Evolutionary conservation across 306 rosid genomes (phyloP), one percentile per base, ranked within the genome.

Genomic region (Amphicarpaea edgeworthii): DNA sequence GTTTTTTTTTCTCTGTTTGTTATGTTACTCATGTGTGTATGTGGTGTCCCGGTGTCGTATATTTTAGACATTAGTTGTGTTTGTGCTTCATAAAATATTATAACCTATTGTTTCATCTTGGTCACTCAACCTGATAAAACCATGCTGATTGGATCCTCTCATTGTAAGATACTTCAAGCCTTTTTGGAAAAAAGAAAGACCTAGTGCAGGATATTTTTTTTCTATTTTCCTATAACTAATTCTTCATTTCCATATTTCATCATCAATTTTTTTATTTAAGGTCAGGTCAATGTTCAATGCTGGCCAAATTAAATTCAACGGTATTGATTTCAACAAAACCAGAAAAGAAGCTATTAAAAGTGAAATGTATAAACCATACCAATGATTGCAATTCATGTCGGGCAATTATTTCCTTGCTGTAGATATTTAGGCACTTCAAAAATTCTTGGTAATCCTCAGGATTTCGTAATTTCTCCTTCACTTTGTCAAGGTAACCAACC

Each of bases 391-490:
- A 81, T 74, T 96, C 99, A 47, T 88, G 73, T 63, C 90, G 86
- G 15, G 96, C 89, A 77, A 96, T 96, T 82, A 96, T 96, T 79
- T 92, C 99, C 90, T 88, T 90, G 93, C 96, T 86, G 79, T 90
- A 96, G 73, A 96, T 96, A 75, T 96, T 96, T 24, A 96, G 96
- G 79, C 99, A 96, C 88, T 89, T 96, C 89, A 96, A 87, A 80
- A 96, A 92, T 73, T 96, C 99, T 83, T 96, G 99, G 90, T 90
- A 96, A 83, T 83, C 83, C 16, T 92, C 98, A 66, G 96, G 76
- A 70, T 85, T 89, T 55, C 71, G 82, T 77, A 96, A 81, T 83
- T 87, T 96, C 79, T 88, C 99, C 84, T 92, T 96, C 76, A 96
- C 97, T 85, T 89, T 96, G 79, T 90, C 99, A 65, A 91, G 88